Base-by-base conservation (phyloP, 2,329 filamentous ascomycete species). In the Ceratocystis alfenasii region DNA sequence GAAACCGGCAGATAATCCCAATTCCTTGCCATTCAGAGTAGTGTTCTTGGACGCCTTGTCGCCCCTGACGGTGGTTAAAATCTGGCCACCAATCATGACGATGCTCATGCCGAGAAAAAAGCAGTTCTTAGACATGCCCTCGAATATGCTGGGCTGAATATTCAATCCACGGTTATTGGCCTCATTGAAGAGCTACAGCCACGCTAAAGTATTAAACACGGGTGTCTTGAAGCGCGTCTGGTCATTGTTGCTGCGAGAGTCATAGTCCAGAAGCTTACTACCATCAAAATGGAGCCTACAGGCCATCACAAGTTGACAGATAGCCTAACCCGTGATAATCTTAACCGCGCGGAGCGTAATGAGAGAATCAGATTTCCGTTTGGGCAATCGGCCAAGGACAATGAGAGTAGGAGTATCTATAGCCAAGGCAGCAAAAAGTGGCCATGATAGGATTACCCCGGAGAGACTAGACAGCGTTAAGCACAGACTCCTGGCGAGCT, bases 61-160 rank as follows among this genome's bases (percentile, higher is more conserved):
- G 69, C 90, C 90, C 65, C 95, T 83, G 70, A 89, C 94, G 70
- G 95, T 83, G 72, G 95, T 95, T 76, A 95, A 82, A 22, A 91
- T 78, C 72, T 96, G 91, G 7, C 89, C 89, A 69, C 84, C 90
- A 67, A 94, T 80, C 87, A 95, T 95, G 75, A 94, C 80, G 65
- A 81, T 72, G 75, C 91, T 89, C 75, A 95, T 95, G 30, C 78
- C 78, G 36, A 92, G 81, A 78, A 95, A 95, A 79, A 92, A 94
- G 72, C 81, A 85, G 74, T 95, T 95, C 70, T 81, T 82, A 22
- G 82, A 81, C 66, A 95, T 84, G 65, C 88, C 88, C 74, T 95
- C 90, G 67, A 95, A 90, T 66, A 95, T 87, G 74, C 95, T 95
- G 77, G 94, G 86, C 66, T 84, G 84, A 75, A 95, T 95, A 75